A percentile compares a stretch with the other conserved stretches of the same genome.
These are phyloP conservation scores for Xylariaceae sp. DNA, from an alignment of 2,329 filamentous ascomycete species.

Conservation along the genomic window DNA sequence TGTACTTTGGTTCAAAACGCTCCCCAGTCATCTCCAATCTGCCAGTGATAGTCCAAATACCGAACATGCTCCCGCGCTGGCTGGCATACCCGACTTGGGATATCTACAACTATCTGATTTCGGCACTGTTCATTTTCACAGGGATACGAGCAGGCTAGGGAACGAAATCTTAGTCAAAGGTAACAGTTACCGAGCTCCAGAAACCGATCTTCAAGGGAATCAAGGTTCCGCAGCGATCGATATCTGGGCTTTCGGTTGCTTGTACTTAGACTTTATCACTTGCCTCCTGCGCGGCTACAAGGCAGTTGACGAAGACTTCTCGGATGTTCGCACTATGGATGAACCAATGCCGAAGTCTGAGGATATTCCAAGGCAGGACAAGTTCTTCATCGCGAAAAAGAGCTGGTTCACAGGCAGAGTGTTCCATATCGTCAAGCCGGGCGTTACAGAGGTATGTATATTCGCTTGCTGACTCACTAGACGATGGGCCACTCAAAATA, in stretches of 20 bases:
- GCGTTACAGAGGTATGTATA: not conserved
- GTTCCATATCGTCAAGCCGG: not conserved
- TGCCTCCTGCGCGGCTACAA: not conserved
- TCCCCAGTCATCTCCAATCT: not conserved
- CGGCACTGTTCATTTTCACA: not conserved
- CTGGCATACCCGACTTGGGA: not conserved
- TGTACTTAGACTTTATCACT: not conserved
- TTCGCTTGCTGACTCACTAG: no score
- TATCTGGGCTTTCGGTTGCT: not conserved
- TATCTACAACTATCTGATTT: not conserved
- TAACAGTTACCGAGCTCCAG: not conserved
- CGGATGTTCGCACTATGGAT: not conserved
- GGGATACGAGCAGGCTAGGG: not conserved
- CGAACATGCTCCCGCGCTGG: no score
- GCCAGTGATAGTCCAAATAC: not conserved
- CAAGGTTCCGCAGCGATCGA: not conserved
- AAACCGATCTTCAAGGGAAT: not conserved
- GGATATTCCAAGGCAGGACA: not conserved
- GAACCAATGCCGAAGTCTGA: not conserved
- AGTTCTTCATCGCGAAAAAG: conserved; percentile 3
- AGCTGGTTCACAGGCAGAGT: not conserved
- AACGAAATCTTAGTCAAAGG: not conserved
- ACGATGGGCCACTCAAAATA: no score
- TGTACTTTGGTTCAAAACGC: not conserved
- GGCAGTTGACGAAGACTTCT: not conserved